A percentile compares a stretch with the other conserved stretches of the same genome.
These are phyloP conservation scores for Ophiocordyceps australis DNA, from an alignment of 2,329 filamentous ascomycete species.

Conservation along the genomic window DNA sequence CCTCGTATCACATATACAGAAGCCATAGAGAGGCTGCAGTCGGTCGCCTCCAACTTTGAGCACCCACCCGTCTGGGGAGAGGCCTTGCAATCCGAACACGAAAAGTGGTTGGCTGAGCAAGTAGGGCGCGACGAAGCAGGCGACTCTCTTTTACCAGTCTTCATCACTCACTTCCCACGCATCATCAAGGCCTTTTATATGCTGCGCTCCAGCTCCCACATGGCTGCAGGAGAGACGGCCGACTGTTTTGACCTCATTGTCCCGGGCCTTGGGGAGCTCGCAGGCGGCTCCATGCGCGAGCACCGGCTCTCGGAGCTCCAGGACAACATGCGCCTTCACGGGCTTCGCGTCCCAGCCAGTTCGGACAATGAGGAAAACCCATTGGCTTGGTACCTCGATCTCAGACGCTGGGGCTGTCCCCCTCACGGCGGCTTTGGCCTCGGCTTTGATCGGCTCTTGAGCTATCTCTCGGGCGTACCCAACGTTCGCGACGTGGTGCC, in stretches of 20 bases:
- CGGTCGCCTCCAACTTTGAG: slow-evolving; percentile 43
- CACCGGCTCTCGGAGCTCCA: slow-evolving; percentile 51
- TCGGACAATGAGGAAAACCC: slow-evolving; percentile 8
- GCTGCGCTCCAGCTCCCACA: slow-evolving; percentile 16
- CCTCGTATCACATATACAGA: slow-evolving; percentile 68
- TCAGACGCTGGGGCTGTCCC: slow-evolving; percentile 78
- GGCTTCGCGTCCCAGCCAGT: slow-evolving; percentile 28
- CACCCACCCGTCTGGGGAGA: slow-evolving; percentile 51
- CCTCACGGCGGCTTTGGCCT: slow-evolving; percentile 84
- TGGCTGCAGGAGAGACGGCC: slow-evolving; percentile 35
- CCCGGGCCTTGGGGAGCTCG: slow-evolving; percentile 71
- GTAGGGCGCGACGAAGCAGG: slow-evolving; percentile 33
- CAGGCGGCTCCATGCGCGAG: slow-evolving; percentile 79
- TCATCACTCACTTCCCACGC: slow-evolving; percentile 86
- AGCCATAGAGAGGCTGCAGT: slow-evolving; percentile 51
- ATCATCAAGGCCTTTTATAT: slow-evolving; percentile 77
- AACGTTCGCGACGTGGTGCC: slow-evolving; percentile 75
- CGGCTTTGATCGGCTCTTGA: slow-evolving; percentile 73
- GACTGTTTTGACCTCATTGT: slow-evolving; percentile 85
- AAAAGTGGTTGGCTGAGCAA: slow-evolving; percentile 62
- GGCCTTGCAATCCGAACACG: slow-evolving; percentile 80
- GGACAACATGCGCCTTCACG: slow-evolving; percentile 51
- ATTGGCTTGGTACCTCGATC: slow-evolving; percentile 74
- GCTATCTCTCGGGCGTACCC: slow-evolving; percentile 64
- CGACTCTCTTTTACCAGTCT: slow-evolving; percentile 46